Conservation (phyloP, 176 grass and related monocot genomes). For the Chrysopogon serrulatus region DNA sequence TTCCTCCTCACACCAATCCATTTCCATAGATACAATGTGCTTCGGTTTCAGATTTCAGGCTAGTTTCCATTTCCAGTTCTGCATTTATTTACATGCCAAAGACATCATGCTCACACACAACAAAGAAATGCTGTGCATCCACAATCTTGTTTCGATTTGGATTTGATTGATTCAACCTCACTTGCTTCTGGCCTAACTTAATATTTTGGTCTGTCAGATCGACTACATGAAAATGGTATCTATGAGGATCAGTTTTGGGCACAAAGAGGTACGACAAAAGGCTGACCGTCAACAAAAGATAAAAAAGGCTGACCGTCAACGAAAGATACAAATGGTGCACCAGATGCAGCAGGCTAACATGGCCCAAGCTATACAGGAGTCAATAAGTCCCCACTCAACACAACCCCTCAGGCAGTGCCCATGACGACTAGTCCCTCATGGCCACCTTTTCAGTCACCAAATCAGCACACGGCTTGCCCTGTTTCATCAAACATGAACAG, state of each 20-base stretch:
- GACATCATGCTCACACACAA: background rate
- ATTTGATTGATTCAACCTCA: background rate
- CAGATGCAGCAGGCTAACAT: background rate
- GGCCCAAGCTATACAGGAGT: background rate
- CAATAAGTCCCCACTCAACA: background rate
- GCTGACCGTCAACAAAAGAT: background rate
- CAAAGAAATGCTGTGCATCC: background rate
- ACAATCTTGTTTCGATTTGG: too few species aligned
- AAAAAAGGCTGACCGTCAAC: background rate
- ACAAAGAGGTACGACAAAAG: background rate
- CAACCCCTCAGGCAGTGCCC: background rate
- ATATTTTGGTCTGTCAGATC: background rate
- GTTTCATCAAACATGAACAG: background rate
- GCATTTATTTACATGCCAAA: background rate
- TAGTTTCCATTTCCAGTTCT: background rate
- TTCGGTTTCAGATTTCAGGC: background rate
- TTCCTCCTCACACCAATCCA: background rate
- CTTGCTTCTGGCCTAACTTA: background rate
- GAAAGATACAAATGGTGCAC: background rate
- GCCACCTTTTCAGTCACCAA: background rate
- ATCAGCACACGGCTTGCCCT: background rate
- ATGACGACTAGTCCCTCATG: background rate
- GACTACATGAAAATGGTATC: background rate
- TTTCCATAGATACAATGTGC: too few species aligned
- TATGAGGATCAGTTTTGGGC: background rate